Conservation (phyloP, 768 basidiomycete genomes). For the Kwoniella europaea region DNA sequence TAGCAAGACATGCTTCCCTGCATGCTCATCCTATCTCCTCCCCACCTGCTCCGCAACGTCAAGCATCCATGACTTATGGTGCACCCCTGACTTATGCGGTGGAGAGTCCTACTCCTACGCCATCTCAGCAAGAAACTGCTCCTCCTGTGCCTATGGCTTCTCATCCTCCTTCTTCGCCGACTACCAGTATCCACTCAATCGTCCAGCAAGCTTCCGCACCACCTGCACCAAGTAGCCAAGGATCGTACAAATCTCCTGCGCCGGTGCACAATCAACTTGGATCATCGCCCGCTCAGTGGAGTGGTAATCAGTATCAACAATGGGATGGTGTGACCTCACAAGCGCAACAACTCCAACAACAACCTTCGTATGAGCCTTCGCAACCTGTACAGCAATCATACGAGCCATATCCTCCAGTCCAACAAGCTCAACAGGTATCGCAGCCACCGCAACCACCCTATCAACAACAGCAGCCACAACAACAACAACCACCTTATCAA, state of each 20-base stretch:
- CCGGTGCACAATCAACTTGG: conserved; percentile 5
- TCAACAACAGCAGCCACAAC: conserved; percentile 11
- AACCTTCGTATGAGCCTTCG: conserved; percentile 27
- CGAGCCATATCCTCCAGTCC: conserved; percentile 41
- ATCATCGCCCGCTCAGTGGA: conserved; percentile 1
- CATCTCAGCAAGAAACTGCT: background rate
- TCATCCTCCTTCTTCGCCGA: conserved; percentile 20
- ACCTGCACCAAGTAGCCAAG: conserved; percentile 13
- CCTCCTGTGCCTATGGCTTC: conserved; percentile 19
- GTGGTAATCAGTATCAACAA: conserved; percentile 12
- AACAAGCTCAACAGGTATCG: conserved; percentile 40
- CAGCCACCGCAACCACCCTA: conserved; percentile 15
- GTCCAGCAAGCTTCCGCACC: conserved; percentile 17
- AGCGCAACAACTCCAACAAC: conserved; percentile 50
- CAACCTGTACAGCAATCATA: background rate
- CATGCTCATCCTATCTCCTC: conserved; percentile 29
- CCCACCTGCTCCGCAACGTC: conserved; percentile 22
- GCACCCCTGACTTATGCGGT: conserved; percentile 7
- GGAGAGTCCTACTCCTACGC: background rate
- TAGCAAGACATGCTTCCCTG: conserved; percentile 30
- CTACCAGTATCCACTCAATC: conserved; percentile 6
- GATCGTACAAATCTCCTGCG: conserved; percentile 21
- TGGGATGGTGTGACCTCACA: conserved; percentile 14
- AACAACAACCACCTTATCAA: too few species aligned
- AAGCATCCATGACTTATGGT: conserved; percentile 27